Evolutionary conservation across 257 asterid genomes (phyloP), one percentile per base, ranked within the genome.

Genomic region (Ligustrum vulgare): DNA sequence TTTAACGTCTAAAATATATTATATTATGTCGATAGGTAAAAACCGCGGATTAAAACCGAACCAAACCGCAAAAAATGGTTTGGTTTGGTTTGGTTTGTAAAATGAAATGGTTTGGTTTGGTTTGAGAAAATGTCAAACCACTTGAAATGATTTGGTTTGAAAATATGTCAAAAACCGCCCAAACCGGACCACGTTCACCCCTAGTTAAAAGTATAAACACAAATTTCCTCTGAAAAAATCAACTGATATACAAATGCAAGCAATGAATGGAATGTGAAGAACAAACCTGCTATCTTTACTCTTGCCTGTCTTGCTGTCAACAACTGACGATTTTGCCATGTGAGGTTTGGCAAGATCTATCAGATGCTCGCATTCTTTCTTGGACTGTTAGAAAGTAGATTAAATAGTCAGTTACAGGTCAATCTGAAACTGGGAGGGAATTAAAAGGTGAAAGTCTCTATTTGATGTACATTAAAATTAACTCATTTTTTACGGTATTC

Each of bases 231-330:
- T 28, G 34, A 51, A 45, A 35, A 43, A 25, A 56, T 56, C 28
- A n/a, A 56, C 64, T n/a, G 11, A 56, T 20, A 2, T 41, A 28
- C 8, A 67, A 67, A 68, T 34, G 37, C 67, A 43, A 69, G 22
- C 39, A 65, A 8, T 63, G 8, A 62, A 25, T 47, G 80, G 69
- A 70, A 12, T 65, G 16, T 70, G 41, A 67, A 71, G 69, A 71
- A 80, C 81, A 78, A 70, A 88, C 98, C 94, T 86, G 95, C 95
- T 93, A 72, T 88, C 93, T 73, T 69, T 88, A 77, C 94, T 86
- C 87, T 83, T 80, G 73, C 98, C 97, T 33, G 98, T 88, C 73
- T 84, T 75, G 82, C 89, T 83, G 78, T 93, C 98, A 32, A 86
- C 90, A 66, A 93, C 96, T 34, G 87, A 79, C 2, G 98, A 89